Conservation (phyloP, 202 grass and related monocot species). For the Dendrocalamus latiflorus region DNA sequence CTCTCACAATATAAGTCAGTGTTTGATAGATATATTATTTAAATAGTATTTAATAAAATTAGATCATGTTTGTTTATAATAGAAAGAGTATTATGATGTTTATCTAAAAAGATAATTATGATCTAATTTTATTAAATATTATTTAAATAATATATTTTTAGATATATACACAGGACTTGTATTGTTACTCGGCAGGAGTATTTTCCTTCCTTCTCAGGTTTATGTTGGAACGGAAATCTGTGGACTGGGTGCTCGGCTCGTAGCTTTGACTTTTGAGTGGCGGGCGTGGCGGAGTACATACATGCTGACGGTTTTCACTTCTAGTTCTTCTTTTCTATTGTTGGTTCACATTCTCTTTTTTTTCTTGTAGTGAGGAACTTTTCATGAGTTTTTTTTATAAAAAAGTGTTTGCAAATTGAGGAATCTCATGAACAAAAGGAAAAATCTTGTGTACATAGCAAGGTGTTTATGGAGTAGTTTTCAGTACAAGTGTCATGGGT, state of each 20-base stretch:
- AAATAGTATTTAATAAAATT: too few species aligned
- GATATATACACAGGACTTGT: too few species aligned
- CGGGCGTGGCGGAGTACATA: not conserved
- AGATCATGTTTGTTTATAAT: too few species aligned
- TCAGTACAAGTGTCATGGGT: not conserved
- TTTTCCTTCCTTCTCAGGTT: not conserved
- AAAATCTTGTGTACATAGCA: not conserved
- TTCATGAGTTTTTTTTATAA: not conserved
- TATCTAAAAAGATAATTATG: too few species aligned
- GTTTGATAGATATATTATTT: too few species aligned
- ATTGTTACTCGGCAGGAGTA: too few species aligned
- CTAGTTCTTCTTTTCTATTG: not conserved
- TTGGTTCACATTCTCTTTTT: not conserved
- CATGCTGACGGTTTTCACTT: not conserved
- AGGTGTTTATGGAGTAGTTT: not conserved
- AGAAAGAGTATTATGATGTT: too few species aligned
- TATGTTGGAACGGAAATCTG: not conserved
- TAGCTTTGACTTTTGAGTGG: slow-evolving; percentile 14
- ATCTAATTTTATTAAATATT: too few species aligned
- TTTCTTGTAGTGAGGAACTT: not conserved
- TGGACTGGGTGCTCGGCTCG: not conserved
- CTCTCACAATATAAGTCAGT: too few species aligned
- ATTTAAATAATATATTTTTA: too few species aligned
- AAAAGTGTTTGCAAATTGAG: not conserved
- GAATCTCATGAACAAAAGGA: not conserved